Conservation (phyloP, 2,329 filamentous ascomycete species). For the Trichophyton equinum region DNA sequence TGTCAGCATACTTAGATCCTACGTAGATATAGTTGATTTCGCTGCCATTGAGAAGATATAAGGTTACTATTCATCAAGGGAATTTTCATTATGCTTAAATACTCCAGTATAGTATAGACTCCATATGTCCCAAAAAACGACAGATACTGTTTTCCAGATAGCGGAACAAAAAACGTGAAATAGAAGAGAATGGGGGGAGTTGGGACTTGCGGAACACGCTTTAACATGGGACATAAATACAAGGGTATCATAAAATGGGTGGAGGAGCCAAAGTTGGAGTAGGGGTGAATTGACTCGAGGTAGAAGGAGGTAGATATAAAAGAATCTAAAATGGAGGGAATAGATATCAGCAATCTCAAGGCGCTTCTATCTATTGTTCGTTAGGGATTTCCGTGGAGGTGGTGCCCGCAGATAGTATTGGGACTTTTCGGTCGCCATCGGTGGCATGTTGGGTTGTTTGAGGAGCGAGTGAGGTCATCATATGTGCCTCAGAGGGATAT, state of each 20-base stretch:
- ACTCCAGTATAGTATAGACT: neutral
- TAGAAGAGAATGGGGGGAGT: neutral
- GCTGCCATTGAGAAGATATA: neutral
- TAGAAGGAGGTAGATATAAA: neutral
- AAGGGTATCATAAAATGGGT: neutral
- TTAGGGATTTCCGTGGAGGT: slow-evolving; percentile 9
- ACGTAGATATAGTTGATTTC: too few relatives aligned
- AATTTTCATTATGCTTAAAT: neutral
- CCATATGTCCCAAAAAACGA: neutral
- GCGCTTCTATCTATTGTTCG: neutral
- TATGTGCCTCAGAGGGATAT: slow-evolving; percentile 11
- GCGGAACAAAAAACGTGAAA: neutral
- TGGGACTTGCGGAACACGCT: too few relatives aligned
- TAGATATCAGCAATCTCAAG: neutral
- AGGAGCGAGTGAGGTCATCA: slow-evolving; percentile 6
- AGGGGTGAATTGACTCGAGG: neutral
- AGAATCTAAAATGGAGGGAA: neutral
- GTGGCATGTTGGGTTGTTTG: slow-evolving; percentile 6
- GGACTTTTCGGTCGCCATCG: slow-evolving; percentile 9
- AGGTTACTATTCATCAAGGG: neutral
- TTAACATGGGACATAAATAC: neutral
- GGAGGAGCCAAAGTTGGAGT: neutral
- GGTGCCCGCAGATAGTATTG: slow-evolving; percentile 12
- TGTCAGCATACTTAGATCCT: neutral
- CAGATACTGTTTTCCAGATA: neutral